Evolutionary conservation across 306 rosid species (phyloP).

Genomic region (Malus orientalis): DNA sequence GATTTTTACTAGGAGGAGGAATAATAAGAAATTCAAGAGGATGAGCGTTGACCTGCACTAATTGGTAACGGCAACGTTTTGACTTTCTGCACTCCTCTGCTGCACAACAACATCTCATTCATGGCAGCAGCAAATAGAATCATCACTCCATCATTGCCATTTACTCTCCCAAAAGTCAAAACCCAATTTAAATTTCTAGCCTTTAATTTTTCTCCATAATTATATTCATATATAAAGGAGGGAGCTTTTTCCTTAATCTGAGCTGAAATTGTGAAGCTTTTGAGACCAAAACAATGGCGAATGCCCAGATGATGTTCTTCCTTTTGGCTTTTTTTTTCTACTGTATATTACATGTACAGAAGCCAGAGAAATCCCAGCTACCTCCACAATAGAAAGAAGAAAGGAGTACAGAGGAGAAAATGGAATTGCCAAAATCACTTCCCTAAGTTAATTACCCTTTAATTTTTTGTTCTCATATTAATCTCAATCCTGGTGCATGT

Average conservation of each 20-base stretch:
- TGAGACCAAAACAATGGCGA: slow-evolving; percentile 20
- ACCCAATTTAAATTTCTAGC: not conserved
- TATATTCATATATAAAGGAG: not conserved
- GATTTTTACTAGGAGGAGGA: slow-evolving; percentile 23
- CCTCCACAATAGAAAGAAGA: not conserved
- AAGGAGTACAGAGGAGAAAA: not conserved
- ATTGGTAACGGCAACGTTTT: slow-evolving; percentile 22
- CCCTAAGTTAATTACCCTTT: not conserved
- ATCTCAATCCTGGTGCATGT: not conserved
- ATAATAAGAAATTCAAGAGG: not conserved
- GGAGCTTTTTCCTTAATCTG: not conserved
- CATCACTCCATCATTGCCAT: not conserved
- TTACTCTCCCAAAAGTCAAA: not conserved
- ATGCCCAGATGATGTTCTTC: slow-evolving; percentile 21
- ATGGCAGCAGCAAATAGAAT: not conserved
- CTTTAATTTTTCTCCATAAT: not conserved
- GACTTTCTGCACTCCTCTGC: slow-evolving; percentile 17
- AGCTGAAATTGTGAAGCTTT: not conserved
- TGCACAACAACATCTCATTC: slow-evolving; percentile 14
- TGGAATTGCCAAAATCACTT: not conserved
- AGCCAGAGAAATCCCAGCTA: slow-evolving; percentile 18
- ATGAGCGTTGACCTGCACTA: slow-evolving; percentile 16
- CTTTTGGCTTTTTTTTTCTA: slow-evolving; percentile 22
- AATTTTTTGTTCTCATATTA: not conserved
- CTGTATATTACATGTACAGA: slow-evolving; percentile 7